Evolutionary conservation across 2,329 filamentous ascomycete species (phyloP).

Genomic region (Xylaria digitata): DNA sequence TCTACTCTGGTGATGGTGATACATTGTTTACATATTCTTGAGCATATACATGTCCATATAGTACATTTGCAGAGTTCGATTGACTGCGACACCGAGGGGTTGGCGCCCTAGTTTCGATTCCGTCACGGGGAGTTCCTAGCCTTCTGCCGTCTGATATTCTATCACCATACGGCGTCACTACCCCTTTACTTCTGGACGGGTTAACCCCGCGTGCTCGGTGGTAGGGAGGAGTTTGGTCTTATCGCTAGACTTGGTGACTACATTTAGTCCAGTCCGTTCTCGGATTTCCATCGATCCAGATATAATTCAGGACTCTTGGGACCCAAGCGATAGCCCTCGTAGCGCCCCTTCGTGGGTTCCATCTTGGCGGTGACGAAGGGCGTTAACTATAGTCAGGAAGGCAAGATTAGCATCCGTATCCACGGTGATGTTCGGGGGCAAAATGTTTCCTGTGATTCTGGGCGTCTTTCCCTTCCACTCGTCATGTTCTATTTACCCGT

Average conservation of each 20-base stretch:
- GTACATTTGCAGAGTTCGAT: conserved; percentile 25
- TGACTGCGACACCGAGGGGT: not conserved
- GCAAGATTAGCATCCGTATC: conserved; percentile 21
- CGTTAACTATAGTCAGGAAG: conserved; percentile 68
- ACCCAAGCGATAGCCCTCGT: conserved; percentile 63
- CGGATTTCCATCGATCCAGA: conserved; percentile 73
- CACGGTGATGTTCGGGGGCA: not conserved
- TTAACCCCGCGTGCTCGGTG: not conserved
- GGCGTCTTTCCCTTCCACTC: not conserved
- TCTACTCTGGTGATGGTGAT: conserved; percentile 8
- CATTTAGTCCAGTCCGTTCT: conserved; percentile 70
- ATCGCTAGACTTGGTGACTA: not conserved
- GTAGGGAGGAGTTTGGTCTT: not conserved
- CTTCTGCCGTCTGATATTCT: not conserved
- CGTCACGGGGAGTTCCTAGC: not conserved
- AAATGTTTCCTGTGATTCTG: not conserved
- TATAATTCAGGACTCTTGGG: conserved; percentile 72
- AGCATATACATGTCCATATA: conserved; percentile 15
- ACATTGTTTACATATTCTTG: conserved; percentile 20
- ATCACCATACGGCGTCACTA: not conserved
- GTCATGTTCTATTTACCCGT: not conserved
- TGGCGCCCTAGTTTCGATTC: not conserved
- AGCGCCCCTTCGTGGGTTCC: conserved; percentile 63
- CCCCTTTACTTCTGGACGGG: not conserved
- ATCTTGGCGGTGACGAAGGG: conserved; percentile 79